These are phyloP conservation scores for Coemansia sp. DNA, from an alignment of 192 early-diverging fungal genomes.

Conservation along the genomic window DNA sequence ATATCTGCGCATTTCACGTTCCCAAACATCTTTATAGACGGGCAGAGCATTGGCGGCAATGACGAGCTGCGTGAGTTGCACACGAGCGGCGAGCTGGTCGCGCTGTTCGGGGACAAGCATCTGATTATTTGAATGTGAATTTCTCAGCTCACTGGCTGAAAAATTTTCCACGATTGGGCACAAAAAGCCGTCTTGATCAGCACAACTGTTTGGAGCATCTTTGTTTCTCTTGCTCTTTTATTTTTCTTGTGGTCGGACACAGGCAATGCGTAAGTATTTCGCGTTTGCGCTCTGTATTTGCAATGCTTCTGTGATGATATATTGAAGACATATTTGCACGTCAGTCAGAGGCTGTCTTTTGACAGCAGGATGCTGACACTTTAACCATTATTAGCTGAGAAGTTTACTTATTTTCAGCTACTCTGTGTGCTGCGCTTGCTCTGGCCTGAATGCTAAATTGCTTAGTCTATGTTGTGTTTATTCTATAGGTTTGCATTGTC, in stretches of 20 bases:
- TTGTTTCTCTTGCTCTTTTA: neutral
- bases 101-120: constrained; percentile 37
- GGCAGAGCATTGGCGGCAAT: constrained; percentile 65
- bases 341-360: constrained; percentile 33
- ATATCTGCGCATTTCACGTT: constrained; percentile 59
- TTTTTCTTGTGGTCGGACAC: neutral
- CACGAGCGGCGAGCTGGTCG: constrained; percentile 52
- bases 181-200: neutral
- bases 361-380: constrained; percentile 21
- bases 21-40: constrained; percentile 71
- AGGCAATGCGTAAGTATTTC: constrained; percentile 2
- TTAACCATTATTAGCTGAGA: constrained; percentile 27
- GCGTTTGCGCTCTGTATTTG: neutral
- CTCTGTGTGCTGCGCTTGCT: neutral
- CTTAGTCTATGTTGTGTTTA: neutral
- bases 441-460: neutral
- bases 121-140: constrained; percentile 19
- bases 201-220: neutral
- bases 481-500: neutral
- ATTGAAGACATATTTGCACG: constrained; percentile 43
- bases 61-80: constrained; percentile 55
- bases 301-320: constrained; percentile 34
- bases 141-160: neutral
- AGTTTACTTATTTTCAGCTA: neutral
- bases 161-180: constrained; percentile 1